phyloP scores from a whole-genome alignment of 2,329 filamentous ascomycete genomes.

The Cytospora leucostoma region DNA sequence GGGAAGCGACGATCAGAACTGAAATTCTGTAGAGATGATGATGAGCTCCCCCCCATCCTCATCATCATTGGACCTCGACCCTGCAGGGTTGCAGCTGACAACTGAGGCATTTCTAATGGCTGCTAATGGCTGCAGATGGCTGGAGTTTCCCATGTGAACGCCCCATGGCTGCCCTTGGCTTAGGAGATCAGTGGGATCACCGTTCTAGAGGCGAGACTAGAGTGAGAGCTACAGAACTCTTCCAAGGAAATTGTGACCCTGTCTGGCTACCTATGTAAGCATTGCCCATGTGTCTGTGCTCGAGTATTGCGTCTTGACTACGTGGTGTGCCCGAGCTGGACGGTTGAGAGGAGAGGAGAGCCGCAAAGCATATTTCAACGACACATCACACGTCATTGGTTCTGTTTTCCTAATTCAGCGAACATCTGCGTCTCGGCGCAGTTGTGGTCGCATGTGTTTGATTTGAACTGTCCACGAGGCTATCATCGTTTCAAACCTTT shows the following conservation, averaged over 20 bases:
- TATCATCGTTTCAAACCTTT: no score
- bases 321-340: neutral
- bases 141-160: neutral
- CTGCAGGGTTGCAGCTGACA: constrained; percentile 19
- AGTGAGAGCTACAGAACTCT: neutral
- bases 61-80: constrained; percentile 7
- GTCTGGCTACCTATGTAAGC: no score
- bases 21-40: neutral
- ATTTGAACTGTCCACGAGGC: no score
- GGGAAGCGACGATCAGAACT: constrained; percentile 1
- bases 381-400: neutral
- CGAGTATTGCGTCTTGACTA: neutral
- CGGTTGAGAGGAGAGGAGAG: neutral
- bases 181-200: neutral
- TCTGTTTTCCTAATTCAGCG: neutral
- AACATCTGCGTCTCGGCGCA: neutral
- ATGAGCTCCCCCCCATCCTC: neutral
- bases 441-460: neutral
- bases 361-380: constrained; percentile 20
- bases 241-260: neutral
- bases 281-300: neutral
- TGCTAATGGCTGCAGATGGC: neutral
- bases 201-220: neutral
- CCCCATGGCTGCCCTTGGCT: no score
- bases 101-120: constrained; percentile 20